Percentiles rank a stretch among this genome's conserved stretches.
These are phyloP conservation scores for Amauroascus verrucosus DNA, from an alignment of 2,329 filamentous ascomycete species.

Conservation along the genomic window DNA sequence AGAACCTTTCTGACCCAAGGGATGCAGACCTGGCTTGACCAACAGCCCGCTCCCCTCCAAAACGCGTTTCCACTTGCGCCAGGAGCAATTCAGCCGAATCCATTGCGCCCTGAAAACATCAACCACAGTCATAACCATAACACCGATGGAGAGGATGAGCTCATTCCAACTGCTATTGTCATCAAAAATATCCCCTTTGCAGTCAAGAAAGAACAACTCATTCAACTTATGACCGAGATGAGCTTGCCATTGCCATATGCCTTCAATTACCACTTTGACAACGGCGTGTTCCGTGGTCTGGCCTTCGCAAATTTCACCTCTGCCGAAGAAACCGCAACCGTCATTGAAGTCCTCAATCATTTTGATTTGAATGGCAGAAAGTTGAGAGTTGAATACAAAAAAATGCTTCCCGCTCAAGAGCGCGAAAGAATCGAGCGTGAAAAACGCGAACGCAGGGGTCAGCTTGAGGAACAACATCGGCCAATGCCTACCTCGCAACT, in stretches of 20 bases:
- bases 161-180: conserved; percentile 95
- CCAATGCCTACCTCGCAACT: conserved; percentile 55
- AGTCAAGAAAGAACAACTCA: conserved; percentile 90
- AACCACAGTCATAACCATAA: conserved; percentile 26
- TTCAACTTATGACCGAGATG: conserved; percentile 87
- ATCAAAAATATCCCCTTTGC: conserved; percentile 99
- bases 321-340: conserved; percentile 79
- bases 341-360: conserved; percentile 91
- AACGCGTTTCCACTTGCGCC: conserved; percentile 39
- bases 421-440: conserved; percentile 92
- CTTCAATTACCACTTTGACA: conserved; percentile 99
- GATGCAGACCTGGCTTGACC: conserved; percentile 53
- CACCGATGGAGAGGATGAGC: conserved; percentile 55
- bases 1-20: conserved; percentile 7
- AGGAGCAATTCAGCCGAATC: conserved; percentile 32
- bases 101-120: conserved; percentile 34
- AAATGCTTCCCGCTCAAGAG: conserved; percentile 93
- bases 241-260: conserved; percentile 90
- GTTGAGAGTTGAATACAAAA: conserved; percentile 95
- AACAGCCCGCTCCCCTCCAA: conserved; percentile 42
- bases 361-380: conserved; percentile 92
- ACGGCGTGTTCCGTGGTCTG: conserved; percentile 88
- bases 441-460: conserved; percentile 89
- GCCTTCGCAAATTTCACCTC: conserved; percentile 98
- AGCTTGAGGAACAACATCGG: conserved; percentile 93